phyloP scores from a whole-genome alignment of 2,329 filamentous ascomycete species.

The Microsporum audouinii region DNA sequence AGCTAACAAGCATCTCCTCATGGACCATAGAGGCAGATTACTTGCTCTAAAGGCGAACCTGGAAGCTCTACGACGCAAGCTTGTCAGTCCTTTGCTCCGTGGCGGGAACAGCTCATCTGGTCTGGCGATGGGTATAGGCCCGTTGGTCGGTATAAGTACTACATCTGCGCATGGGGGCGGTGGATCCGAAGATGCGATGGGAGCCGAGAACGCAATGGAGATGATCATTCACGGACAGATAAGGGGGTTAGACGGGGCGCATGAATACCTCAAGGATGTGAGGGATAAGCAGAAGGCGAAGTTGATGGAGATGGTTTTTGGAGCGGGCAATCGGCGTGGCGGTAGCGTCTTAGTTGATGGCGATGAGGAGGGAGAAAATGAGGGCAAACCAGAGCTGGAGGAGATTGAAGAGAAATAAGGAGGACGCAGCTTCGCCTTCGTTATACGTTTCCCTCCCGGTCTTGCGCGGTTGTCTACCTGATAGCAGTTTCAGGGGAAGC shows the following conservation, averaged over 20 bases:
- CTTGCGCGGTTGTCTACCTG: background rate
- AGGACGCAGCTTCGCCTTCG: background rate
- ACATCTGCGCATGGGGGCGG: constrained; percentile 18
- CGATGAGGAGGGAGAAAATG: background rate
- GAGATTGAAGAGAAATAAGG: constrained; percentile 8
- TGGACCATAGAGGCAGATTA: constrained; percentile 76
- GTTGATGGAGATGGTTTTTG: constrained; percentile 69
- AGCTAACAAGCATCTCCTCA: constrained; percentile 72
- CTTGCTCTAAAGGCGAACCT: constrained; percentile 75
- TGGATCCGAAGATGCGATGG: constrained; percentile 37
- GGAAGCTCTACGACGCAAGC: constrained; percentile 68
- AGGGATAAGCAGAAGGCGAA: constrained; percentile 71
- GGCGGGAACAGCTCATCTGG: constrained; percentile 44
- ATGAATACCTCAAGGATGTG: constrained; percentile 63
- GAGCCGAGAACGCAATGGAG: constrained; percentile 47
- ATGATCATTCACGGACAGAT: constrained; percentile 69
- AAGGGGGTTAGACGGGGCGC: constrained; percentile 65
- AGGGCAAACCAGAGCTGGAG: constrained; percentile 3
- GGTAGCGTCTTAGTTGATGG: background rate
- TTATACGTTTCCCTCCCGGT: background rate
- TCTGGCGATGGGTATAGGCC: constrained; percentile 23
- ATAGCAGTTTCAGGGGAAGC: too few relatives aligned
- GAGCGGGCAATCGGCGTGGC: constrained; percentile 28
- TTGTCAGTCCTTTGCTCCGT: constrained; percentile 73
- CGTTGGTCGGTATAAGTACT: constrained; percentile 12